A percentile compares a stretch with the other conserved stretches of the same genome.
Conservation (phyloP, 305 asterid species). For the Plantago coronopus region DNA sequence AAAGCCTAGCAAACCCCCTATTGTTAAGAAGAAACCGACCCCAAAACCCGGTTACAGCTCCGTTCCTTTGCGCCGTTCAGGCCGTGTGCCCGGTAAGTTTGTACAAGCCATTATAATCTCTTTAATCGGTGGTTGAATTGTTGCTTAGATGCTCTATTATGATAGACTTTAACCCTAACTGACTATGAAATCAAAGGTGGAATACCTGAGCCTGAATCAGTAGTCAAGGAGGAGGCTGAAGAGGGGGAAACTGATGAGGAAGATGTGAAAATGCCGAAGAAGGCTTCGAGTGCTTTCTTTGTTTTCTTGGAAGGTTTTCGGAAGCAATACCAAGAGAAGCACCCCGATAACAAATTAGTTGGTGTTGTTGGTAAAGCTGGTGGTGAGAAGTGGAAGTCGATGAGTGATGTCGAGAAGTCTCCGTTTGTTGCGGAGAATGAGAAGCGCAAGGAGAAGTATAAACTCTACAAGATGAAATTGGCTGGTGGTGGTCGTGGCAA, state of each 20-base stretch:
- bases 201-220: neutral
- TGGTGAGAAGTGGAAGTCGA: constrained; percentile 1
- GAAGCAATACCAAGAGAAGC: neutral
- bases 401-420: neutral
- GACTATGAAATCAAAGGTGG: too few species aligned
- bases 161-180: too few species aligned
- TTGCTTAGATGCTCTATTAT: too few species aligned
- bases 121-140: too few species aligned
- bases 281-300: neutral
- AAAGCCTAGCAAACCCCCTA: constrained; percentile 33
- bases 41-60: constrained; percentile 41
- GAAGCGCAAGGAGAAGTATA: neutral
- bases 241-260: neutral
- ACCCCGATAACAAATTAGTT: neutral
- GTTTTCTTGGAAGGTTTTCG: neutral
- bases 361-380: neutral
- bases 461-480: neutral
- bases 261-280: neutral
- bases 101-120: neutral
- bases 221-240: neutral
- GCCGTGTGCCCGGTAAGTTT: constrained; percentile 35
- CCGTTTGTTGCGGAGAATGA: neutral
- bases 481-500: too few species aligned
- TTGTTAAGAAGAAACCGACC: constrained; percentile 24
- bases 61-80: constrained; percentile 60